These are phyloP conservation scores for Penicillium steckii DNA, from an alignment of 495 filamentous ascomycete genomes.

Conservation along the genomic window DNA sequence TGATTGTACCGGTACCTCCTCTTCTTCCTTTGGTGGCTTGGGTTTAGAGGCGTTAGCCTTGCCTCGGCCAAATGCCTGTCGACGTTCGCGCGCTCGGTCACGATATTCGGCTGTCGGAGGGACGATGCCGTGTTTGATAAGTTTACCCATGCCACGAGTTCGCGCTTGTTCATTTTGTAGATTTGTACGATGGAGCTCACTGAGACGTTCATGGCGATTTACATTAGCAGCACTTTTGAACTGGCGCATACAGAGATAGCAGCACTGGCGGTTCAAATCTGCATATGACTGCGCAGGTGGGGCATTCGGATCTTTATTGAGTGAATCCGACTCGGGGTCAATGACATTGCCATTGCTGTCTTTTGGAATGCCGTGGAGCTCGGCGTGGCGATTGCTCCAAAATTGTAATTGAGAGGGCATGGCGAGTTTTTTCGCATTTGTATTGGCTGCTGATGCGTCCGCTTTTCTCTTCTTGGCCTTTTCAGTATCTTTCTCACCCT, in stretches of 20 bases:
- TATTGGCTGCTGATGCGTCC: constrained; percentile 39
- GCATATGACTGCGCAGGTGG: constrained; percentile 61
- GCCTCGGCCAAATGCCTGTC: constrained; percentile 69
- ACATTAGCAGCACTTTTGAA: constrained; percentile 70
- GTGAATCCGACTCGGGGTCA: constrained; percentile 11
- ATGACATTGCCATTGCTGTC: constrained; percentile 26
- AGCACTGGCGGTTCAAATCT: constrained; percentile 68
- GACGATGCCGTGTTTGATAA: constrained; percentile 45
- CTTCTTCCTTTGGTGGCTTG: constrained; percentile 34
- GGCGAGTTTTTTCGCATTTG: constrained; percentile 48
- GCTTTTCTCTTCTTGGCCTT: constrained; percentile 75
- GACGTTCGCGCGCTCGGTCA: constrained; percentile 79
- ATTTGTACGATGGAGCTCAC: constrained; percentile 70
- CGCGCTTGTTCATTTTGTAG: constrained; percentile 58
- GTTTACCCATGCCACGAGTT: constrained; percentile 58
- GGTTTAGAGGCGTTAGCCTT: constrained; percentile 42
- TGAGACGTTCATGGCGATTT: constrained; percentile 73
- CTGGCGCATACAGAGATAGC: constrained; percentile 71
- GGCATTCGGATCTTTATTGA: constrained; percentile 17
- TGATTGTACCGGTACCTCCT: constrained; percentile 38
- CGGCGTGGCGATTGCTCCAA: constrained; percentile 84
- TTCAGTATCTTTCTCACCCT: constrained; percentile 48
- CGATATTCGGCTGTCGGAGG: constrained; percentile 57
- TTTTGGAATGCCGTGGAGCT: constrained; percentile 65
- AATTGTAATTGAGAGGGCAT: constrained; percentile 73